Percentiles rank a stretch among this genome's conserved stretches.
Conservation (phyloP, 108 stramenopile genomes). For the Skeletonema marinoi region DNA sequence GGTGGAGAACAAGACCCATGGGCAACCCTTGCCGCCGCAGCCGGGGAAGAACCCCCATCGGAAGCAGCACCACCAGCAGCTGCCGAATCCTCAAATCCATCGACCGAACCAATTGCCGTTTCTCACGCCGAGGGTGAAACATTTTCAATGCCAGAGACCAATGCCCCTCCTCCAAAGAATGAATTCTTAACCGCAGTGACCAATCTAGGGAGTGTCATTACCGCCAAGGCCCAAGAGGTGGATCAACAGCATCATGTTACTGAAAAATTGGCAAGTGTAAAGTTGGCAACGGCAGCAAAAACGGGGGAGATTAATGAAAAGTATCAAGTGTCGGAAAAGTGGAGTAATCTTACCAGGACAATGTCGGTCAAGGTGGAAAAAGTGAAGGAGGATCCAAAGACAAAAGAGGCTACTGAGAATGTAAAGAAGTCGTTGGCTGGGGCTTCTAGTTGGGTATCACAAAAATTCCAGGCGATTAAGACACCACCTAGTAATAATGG, state of each 20-base stretch:
- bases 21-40: constrained; percentile 7
- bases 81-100: neutral
- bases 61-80: neutral
- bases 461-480: neutral
- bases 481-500: neutral
- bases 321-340: constrained; percentile 1
- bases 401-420: neutral
- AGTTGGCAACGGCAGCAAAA: neutral
- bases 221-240: constrained; percentile 4
- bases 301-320: neutral
- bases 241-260: constrained; percentile 5
- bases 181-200: neutral
- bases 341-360: neutral
- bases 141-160: constrained; percentile 2
- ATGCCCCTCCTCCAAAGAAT: neutral
- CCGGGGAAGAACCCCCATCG: neutral
- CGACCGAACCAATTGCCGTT: neutral
- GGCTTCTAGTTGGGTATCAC: neutral
- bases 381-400: constrained; percentile 1
- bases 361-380: neutral
- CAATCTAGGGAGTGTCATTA: neutral
- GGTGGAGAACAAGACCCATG: neutral
- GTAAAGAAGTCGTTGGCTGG: neutral
- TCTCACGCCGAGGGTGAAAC: constrained; percentile 11
- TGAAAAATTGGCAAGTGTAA: neutral